A percentile compares a stretch with the other conserved stretches of the same genome.
Evolutionary conservation across 129 eudicot species (phyloP).

Genomic region (carrot (Daucus carota)): DNA sequence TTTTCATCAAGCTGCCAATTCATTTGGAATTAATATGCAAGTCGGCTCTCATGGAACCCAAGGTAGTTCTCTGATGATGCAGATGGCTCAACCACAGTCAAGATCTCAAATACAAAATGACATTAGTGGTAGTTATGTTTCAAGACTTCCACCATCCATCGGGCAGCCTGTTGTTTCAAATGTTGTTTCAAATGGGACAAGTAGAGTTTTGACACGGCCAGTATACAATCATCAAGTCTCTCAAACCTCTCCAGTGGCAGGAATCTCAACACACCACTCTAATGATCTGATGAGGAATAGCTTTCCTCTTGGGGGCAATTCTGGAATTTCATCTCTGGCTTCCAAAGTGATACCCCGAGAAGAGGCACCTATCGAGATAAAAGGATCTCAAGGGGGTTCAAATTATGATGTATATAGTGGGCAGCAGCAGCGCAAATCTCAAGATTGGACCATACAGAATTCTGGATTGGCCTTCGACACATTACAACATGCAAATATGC

Average conservation of each 20-base stretch:
- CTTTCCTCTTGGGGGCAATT: constrained; percentile 30
- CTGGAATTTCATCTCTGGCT: constrained; percentile 38
- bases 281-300: constrained; percentile 32
- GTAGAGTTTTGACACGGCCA: constrained; percentile 18
- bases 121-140: constrained; percentile 20
- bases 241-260: constrained; percentile 47
- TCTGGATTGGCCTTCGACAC: constrained; percentile 41
- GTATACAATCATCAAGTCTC: constrained; percentile 43
- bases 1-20: constrained; percentile 57
- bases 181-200: constrained; percentile 28
- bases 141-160: constrained; percentile 24
- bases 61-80: constrained; percentile 12
- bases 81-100: constrained; percentile 39
- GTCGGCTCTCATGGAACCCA: constrained; percentile 23
- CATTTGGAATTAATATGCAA: constrained; percentile 33
- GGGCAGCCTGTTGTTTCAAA: constrained; percentile 33
- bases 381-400: constrained; percentile 43
- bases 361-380: constrained; percentile 31
- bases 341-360: constrained; percentile 36
- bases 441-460: constrained; percentile 73
- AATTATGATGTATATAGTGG: constrained; percentile 57
- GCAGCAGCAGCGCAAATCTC: constrained; percentile 44
- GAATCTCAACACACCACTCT: constrained; percentile 50
- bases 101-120: constrained; percentile 30
- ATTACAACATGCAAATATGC: constrained; percentile 32